phyloP scores from a whole-genome alignment of 495 filamentous ascomycete genomes.

The Neurospora sp. region DNA sequence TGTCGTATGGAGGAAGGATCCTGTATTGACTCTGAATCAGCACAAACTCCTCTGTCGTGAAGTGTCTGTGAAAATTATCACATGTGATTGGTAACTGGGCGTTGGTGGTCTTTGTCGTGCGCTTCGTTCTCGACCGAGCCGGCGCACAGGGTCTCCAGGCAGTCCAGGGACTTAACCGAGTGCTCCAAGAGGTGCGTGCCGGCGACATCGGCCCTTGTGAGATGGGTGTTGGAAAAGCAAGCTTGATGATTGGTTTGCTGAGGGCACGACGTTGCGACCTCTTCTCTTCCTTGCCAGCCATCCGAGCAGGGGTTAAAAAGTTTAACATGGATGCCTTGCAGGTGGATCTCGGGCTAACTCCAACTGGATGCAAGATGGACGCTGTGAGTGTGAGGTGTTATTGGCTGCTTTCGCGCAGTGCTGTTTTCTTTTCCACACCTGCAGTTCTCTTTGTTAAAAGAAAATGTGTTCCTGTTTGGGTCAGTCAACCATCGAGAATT shows the following conservation, averaged over 20 bases:
- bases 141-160: not conserved
- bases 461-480: not conserved
- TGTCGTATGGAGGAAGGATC: not conserved
- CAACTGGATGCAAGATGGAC: conserved; percentile 17
- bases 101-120: not conserved
- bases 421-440: conserved; percentile 20
- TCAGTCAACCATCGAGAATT: not conserved
- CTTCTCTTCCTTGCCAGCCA: not conserved
- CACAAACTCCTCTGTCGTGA: not conserved
- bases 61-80: not conserved
- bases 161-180: not conserved
- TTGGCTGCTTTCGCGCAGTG: conserved; percentile 12
- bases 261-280: conserved; percentile 7
- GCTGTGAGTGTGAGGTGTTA: conserved; percentile 20
- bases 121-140: not conserved
- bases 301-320: conserved; percentile 12
- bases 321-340: conserved; percentile 17
- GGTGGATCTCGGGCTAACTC: conserved; percentile 22
- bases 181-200: not conserved
- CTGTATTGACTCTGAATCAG: not conserved
- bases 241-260: conserved; percentile 18
- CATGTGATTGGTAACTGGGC: not conserved
- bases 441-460: conserved; percentile 6
- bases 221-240: conserved; percentile 18
- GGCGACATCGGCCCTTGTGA: conserved; percentile 24